These are phyloP conservation scores for Urochloa ruziziensis DNA, from an alignment of 176 grass and related monocot species.

Conservation along the genomic window DNA sequence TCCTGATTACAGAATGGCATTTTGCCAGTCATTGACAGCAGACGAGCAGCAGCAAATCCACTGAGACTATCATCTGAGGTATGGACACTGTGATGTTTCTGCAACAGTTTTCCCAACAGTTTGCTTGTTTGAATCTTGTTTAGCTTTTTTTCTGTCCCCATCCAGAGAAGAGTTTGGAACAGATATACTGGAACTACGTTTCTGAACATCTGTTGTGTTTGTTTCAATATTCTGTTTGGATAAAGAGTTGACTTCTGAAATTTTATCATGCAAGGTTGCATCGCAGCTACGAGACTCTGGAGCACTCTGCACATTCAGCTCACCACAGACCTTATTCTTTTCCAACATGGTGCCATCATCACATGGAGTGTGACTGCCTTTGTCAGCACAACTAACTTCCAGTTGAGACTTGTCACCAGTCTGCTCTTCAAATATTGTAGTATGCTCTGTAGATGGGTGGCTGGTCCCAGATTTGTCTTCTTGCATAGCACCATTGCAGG, in stretches of 20 bases:
- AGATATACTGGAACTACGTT: not conserved
- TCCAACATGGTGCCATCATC: constrained; percentile 25
- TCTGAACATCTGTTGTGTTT: constrained; percentile 11
- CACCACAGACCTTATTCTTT: constrained; percentile 26
- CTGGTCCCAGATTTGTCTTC: constrained; percentile 30
- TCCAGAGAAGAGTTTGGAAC: not conserved
- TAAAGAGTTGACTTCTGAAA: constrained; percentile 10
- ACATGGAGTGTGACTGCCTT: constrained; percentile 4
- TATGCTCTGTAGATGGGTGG: not conserved
- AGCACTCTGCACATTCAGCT: constrained; percentile 19
- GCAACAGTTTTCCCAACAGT: not conserved
- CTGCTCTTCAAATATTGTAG: not conserved
- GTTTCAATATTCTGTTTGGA: constrained; percentile 28
- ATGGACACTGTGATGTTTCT: constrained; percentile 27
- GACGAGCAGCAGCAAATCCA: constrained; percentile 23
- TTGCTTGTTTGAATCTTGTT: constrained; percentile 15
- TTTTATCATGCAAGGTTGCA: constrained; percentile 18
- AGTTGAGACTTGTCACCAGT: constrained; percentile 12
- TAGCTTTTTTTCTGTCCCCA: constrained; percentile 6
- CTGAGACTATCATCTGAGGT: constrained; percentile 20
- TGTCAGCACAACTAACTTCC: not conserved
- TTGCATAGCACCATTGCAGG: constrained; percentile 17
- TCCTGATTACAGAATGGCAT: not conserved
- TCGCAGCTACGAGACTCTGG: constrained; percentile 13
- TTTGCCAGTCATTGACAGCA: constrained; percentile 13